phyloP scores from a whole-genome alignment of 2,329 filamentous ascomycete species.

The Colletotrichum paranaense region DNA sequence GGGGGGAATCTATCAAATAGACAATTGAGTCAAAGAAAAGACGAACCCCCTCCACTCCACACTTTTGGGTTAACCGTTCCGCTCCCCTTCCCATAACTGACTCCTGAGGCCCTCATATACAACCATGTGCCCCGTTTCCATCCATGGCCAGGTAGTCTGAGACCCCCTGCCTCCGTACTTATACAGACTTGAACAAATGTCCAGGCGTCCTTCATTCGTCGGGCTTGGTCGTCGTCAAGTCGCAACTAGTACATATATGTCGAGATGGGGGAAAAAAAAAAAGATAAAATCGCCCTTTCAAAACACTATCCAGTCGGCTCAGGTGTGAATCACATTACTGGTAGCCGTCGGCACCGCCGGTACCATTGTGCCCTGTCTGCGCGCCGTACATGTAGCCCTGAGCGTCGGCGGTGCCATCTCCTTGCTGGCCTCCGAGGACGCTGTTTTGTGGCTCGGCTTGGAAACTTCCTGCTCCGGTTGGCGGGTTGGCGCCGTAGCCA shows the following conservation, averaged over 20 bases:
- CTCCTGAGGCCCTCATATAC: conserved; percentile 36
- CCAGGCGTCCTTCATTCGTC: conserved; percentile 35
- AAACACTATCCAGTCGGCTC: neutral
- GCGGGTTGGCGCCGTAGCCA: conserved; percentile 59
- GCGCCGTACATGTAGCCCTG: conserved; percentile 63
- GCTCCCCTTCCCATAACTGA: conserved; percentile 28
- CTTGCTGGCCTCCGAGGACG: conserved; percentile 52
- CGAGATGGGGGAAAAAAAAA: conserved; percentile 7
- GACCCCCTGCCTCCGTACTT: conserved; percentile 42
- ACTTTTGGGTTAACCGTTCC: conserved; percentile 26
- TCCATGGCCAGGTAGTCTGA: conserved; percentile 1
- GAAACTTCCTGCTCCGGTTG: conserved; percentile 56
- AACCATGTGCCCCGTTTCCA: conserved; percentile 28
- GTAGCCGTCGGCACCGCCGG: conserved; percentile 63
- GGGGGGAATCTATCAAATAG: conserved; percentile 34
- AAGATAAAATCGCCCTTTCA: neutral
- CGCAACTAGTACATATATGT: conserved; percentile 29
- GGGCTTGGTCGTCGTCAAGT: conserved; percentile 33
- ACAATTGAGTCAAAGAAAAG: conserved; percentile 14
- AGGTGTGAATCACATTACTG: conserved; percentile 43
- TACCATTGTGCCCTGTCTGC: conserved; percentile 69
- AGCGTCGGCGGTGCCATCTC: conserved; percentile 54
- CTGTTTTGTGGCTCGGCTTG: conserved; percentile 52
- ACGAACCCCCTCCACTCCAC: conserved; percentile 22
- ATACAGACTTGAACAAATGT: conserved; percentile 46